Conservation (phyloP, 108 stramenopile genomes). For the Pseudonitzschia pungens region DNA sequence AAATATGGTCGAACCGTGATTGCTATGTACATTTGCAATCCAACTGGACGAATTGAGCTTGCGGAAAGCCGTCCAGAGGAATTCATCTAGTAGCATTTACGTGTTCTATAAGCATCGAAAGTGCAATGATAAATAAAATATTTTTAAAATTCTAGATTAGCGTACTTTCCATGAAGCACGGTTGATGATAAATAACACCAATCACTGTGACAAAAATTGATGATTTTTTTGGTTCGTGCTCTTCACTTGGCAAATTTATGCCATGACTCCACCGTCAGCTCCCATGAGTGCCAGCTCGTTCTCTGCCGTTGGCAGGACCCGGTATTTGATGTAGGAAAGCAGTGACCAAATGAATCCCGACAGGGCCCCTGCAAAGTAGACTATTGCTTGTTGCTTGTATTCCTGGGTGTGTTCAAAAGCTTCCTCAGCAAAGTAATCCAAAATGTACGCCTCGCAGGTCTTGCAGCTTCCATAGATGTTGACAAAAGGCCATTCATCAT, state of each 20-base stretch:
- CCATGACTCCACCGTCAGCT: slow-evolving; percentile 34
- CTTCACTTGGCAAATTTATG: slow-evolving; percentile 1
- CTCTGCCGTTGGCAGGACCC: slow-evolving; percentile 37
- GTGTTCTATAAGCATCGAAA: too few relatives aligned
- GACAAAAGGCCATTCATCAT: slow-evolving; percentile 49
- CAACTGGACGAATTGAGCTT: slow-evolving; percentile 72
- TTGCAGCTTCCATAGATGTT: slow-evolving; percentile 52
- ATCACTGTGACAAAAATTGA: too few relatives aligned
- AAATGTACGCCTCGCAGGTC: slow-evolving; percentile 45
- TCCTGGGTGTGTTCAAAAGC: slow-evolving; percentile 39
- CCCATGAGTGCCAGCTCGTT: slow-evolving; percentile 46
- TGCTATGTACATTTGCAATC: slow-evolving; percentile 91
- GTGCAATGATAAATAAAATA: slow-evolving; percentile 2
- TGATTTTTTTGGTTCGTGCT: too few relatives aligned
- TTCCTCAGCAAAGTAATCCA: slow-evolving; percentile 51
- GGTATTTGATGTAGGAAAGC: slow-evolving; percentile 27
- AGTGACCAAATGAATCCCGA: slow-evolving; percentile 29
- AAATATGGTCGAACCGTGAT: slow-evolving; percentile 94
- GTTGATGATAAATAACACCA: too few relatives aligned
- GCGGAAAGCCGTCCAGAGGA: slow-evolving; percentile 84
- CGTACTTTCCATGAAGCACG: too few relatives aligned
- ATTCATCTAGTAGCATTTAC: slow-evolving; percentile 54
- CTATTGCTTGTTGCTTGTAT: slow-evolving; percentile 30
- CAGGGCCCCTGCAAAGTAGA: slow-evolving; percentile 26
- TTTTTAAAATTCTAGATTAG: neutral